Evolutionary conservation across 257 asterid species (phyloP), one percentile per base, ranked within the genome.

Genomic region (Handroanthus guayacan): DNA sequence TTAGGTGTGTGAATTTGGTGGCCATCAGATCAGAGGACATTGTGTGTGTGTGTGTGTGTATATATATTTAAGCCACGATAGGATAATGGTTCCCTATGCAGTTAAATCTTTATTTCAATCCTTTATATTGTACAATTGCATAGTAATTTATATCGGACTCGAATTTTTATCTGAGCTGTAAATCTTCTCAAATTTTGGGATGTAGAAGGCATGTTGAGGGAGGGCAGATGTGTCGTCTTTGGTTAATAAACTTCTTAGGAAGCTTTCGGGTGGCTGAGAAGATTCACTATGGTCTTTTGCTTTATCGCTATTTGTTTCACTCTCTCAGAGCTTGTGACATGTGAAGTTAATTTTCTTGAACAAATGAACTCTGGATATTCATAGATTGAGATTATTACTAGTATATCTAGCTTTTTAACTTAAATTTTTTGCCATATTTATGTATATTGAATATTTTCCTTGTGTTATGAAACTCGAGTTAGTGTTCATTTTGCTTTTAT

Each of bases 121-220:
- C 50, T 71, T 44, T 66, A 55, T 62, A 62, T 62, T 71, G 85
- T 78, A 81, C 71, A 50, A 62, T 76, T 43, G 36, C 51, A 13
- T 56, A 39, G 55, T 45, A 9, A 69, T 73, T 34, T 62, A 48
- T 77, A 50, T n/a, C 5, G 0, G 47, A 56, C 70, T 41, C 52
- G 34, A 5, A 52, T 70, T 65, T 74, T 62, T 20, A 74, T 61
- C 70, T 64, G 18, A 65, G 80, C 82, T 60, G 81, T 75, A 55
- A 36, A 76, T 18, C 83, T 85, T 85, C 80, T 73, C 80, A 8
- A 78, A 63, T 80, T 82, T 82, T 78, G 81, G 84, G 71, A 65
- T 69, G 86, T 79, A 75, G 84, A 82, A 82, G 72, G 78, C 72
- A 36, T 16, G 38, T 41, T 6, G 75, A 64, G 48, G 57, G 41